A percentile compares a stretch with the other conserved stretches of the same genome.
Evolutionary conservation across 495 filamentous ascomycete species (phyloP).

Genomic region (Daldinia concentrica): DNA sequence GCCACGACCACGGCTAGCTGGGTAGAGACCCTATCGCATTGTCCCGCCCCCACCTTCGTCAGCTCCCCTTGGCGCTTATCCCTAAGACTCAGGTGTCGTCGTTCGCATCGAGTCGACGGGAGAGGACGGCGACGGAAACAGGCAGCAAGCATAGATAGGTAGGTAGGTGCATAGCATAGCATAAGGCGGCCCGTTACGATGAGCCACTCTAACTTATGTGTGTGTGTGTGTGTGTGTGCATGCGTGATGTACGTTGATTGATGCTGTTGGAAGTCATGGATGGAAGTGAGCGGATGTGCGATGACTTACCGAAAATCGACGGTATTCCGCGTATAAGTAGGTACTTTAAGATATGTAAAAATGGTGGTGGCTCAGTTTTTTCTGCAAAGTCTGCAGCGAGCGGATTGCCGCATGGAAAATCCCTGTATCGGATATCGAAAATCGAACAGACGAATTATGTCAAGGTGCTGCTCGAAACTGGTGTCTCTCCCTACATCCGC

Average conservation of each 20-base stretch:
- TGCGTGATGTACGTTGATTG: background rate
- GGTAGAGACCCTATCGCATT: background rate
- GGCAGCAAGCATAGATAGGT: slow-evolving; percentile 5
- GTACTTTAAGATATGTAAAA: background rate
- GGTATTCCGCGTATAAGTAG: background rate
- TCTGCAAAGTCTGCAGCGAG: slow-evolving; percentile 27
- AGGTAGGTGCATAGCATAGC: no score
- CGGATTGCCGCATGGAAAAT: slow-evolving; percentile 12
- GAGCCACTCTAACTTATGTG: slow-evolving; percentile 3
- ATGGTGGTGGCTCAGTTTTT: background rate
- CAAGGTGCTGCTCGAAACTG: background rate
- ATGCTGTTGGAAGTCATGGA: background rate
- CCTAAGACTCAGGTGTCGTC: background rate
- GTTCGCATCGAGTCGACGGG: background rate
- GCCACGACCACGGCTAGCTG: background rate
- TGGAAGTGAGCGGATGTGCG: background rate
- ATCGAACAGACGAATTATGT: slow-evolving; percentile 17
- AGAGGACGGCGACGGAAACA: slow-evolving; percentile 2
- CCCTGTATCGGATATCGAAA: background rate
- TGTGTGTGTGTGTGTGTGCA: background rate
- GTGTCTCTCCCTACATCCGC: background rate
- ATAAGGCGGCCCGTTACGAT: background rate
- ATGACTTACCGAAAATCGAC: slow-evolving; percentile 30
- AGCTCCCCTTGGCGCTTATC: slow-evolving; percentile 30
- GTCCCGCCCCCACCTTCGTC: background rate